These are phyloP conservation scores for Rhodotorula paludigena DNA, from an alignment of 768 basidiomycete genomes.

Conservation along the genomic window DNA sequence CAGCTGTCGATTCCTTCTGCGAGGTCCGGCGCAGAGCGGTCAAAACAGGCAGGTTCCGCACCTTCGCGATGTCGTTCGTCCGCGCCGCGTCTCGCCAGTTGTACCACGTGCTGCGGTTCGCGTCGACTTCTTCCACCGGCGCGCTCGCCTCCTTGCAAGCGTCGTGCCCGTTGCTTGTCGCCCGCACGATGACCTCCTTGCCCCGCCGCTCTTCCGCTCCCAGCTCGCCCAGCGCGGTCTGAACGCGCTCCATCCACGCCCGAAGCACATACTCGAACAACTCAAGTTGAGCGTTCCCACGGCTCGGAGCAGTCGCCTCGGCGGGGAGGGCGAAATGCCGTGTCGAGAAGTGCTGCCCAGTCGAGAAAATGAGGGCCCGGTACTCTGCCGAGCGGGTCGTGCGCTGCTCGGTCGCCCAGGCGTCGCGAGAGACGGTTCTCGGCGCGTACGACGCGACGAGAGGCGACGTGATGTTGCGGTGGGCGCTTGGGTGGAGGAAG, in stretches of 20 bases:
- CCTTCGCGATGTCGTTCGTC: too few species aligned
- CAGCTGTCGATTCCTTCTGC: too few species aligned
- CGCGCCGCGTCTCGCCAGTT: not conserved
- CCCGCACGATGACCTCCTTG: not conserved
- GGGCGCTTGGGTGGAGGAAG: not conserved
- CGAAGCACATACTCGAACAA: not conserved
- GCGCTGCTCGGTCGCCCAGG: too few species aligned
- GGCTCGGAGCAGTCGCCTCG: too few species aligned
- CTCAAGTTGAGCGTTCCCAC: not conserved
- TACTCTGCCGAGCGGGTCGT: not conserved
- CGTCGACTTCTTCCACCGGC: not conserved
- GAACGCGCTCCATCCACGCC: not conserved
- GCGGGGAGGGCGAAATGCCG: not conserved
- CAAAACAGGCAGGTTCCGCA: too few species aligned
- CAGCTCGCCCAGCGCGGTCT: not conserved
- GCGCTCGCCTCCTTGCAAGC: not conserved
- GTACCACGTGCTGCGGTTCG: not conserved
- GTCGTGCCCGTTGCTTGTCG: constrained; percentile 1
- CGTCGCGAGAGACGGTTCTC: not conserved
- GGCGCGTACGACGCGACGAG: not conserved
- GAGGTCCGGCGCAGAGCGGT: too few species aligned
- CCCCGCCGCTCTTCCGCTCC: not conserved
- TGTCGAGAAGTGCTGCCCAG: not conserved
- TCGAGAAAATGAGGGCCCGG: constrained; percentile 3
- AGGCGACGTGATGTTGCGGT: not conserved